Evolutionary conservation across 345 rosid genomes (phyloP).

Genomic region (Combretum micranthum): DNA sequence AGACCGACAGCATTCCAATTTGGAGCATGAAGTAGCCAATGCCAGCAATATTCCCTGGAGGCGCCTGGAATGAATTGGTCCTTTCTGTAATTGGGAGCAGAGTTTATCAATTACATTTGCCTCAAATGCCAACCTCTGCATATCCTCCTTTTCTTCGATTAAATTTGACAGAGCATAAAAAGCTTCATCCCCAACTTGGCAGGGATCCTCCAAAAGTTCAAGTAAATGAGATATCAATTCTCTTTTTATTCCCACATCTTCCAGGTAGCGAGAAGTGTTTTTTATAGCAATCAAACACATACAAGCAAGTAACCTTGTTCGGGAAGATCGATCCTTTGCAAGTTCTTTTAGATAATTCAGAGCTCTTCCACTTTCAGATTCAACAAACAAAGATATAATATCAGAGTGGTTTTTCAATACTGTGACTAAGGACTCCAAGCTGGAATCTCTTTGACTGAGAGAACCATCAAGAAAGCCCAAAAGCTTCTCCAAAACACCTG

Average conservation of each 20-base stretch:
- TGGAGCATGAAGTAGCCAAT: slow-evolving; percentile 73
- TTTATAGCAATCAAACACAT: slow-evolving; percentile 66
- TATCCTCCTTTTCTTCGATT: slow-evolving; percentile 58
- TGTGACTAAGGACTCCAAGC: slow-evolving; percentile 69
- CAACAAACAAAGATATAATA: slow-evolving; percentile 42
- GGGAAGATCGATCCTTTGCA: slow-evolving; percentile 48
- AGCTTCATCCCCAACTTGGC: slow-evolving; percentile 86
- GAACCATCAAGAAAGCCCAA: slow-evolving; percentile 66
- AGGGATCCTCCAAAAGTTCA: slow-evolving; percentile 81
- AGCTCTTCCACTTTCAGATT: slow-evolving; percentile 45
- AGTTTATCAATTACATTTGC: slow-evolving; percentile 53
- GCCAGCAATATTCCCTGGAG: slow-evolving; percentile 64
- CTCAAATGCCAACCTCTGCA: slow-evolving; percentile 76
- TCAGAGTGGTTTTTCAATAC: slow-evolving; percentile 53
- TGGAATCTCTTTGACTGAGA: slow-evolving; percentile 62
- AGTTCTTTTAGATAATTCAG: slow-evolving; percentile 51
- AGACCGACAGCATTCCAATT: slow-evolving; percentile 74
- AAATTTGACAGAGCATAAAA: slow-evolving; percentile 60
- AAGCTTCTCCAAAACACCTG: slow-evolving; percentile 64
- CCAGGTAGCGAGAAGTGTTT: slow-evolving; percentile 46
- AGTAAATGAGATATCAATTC: slow-evolving; percentile 54
- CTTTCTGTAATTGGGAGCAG: slow-evolving; percentile 37
- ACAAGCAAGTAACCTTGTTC: slow-evolving; percentile 80
- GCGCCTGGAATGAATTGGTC: slow-evolving; percentile 42
- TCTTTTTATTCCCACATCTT: slow-evolving; percentile 49